These are phyloP conservation scores for Ceratobasidium sp. DNA, from an alignment of 1,284 basidiomycete species.

Conservation along the genomic window DNA sequence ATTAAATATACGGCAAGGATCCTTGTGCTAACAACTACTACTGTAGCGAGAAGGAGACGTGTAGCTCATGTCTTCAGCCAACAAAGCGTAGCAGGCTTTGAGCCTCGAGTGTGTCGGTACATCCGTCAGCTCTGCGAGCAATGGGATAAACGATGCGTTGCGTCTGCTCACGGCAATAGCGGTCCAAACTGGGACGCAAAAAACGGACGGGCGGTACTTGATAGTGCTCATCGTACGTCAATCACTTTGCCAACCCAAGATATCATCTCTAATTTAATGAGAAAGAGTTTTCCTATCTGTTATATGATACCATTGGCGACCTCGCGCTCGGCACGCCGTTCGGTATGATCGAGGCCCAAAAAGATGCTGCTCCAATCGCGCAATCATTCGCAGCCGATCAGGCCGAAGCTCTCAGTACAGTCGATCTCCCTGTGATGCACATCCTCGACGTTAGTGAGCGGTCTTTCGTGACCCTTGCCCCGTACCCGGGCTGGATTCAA, in stretches of 20 bases:
- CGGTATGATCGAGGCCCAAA: constrained; percentile 85
- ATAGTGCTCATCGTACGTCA: constrained; percentile 76
- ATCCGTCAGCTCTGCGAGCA: constrained; percentile 73
- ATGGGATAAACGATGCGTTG: constrained; percentile 82
- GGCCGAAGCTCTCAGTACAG: constrained; percentile 58
- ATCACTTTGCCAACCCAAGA: constrained; percentile 39
- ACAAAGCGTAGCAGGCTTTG: constrained; percentile 79
- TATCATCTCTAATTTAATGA: constrained; percentile 5
- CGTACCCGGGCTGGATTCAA: constrained; percentile 79
- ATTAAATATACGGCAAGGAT: neutral
- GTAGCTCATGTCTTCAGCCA: constrained; percentile 90
- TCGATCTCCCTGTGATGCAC: constrained; percentile 83
- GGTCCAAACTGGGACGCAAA: constrained; percentile 71
- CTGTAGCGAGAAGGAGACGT: constrained; percentile 84
- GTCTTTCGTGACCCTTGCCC: constrained; percentile 87
- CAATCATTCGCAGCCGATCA: constrained; percentile 44
- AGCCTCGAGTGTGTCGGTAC: constrained; percentile 75
- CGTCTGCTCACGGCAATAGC: constrained; percentile 65
- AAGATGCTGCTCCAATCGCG: constrained; percentile 79
- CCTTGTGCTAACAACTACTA: neutral
- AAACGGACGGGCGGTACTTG: constrained; percentile 76
- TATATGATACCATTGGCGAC: constrained; percentile 90
- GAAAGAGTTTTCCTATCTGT: constrained; percentile 79
- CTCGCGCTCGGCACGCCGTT: constrained; percentile 90
- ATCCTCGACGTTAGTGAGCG: constrained; percentile 93